Evolutionary conservation across 495 filamentous ascomycete species (phyloP).

Genomic region (Daldinia grandis): DNA sequence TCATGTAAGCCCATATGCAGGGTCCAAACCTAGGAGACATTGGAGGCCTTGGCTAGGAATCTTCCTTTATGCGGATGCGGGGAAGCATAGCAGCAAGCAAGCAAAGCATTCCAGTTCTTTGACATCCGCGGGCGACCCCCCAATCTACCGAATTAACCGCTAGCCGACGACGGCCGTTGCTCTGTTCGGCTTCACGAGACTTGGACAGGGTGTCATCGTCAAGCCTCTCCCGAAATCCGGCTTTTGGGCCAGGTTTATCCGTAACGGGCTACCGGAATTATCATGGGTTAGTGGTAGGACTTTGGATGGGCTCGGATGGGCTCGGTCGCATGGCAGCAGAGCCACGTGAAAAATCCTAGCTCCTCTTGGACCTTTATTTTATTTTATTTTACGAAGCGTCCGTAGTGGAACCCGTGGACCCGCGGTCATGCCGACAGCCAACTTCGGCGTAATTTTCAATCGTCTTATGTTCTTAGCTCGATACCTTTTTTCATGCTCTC

Average conservation of each 20-base stretch:
- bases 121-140: slow-evolving; percentile 13
- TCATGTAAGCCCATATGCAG: slow-evolving; percentile 36
- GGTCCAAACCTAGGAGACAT: slow-evolving; percentile 13
- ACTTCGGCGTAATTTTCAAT: slow-evolving; percentile 29
- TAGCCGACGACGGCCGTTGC: slow-evolving; percentile 14
- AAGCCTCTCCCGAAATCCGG: slow-evolving; percentile 11
- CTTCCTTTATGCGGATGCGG: slow-evolving; percentile 17
- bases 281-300: slow-evolving; percentile 7
- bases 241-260: slow-evolving; percentile 12
- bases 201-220: slow-evolving; percentile 11
- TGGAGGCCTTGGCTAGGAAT: slow-evolving; percentile 8
- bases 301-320: not conserved
- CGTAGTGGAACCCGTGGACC: slow-evolving; percentile 20
- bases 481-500: not conserved
- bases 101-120: slow-evolving; percentile 7
- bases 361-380: slow-evolving; percentile 6
- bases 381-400: slow-evolving; percentile 7
- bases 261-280: slow-evolving; percentile 5
- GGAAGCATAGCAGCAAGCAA: slow-evolving; percentile 11
- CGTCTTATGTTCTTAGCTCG: slow-evolving; percentile 3
- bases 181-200: slow-evolving; percentile 27
- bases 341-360: slow-evolving; percentile 32
- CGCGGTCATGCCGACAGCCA: slow-evolving; percentile 32
- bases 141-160: slow-evolving; percentile 39
- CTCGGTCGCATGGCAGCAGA: slow-evolving; percentile 16